Percentiles rank a stretch among this genome's conserved stretches.
Conservation (phyloP, 108 stramenopile genomes). For the Discostella pseudostelligera region DNA sequence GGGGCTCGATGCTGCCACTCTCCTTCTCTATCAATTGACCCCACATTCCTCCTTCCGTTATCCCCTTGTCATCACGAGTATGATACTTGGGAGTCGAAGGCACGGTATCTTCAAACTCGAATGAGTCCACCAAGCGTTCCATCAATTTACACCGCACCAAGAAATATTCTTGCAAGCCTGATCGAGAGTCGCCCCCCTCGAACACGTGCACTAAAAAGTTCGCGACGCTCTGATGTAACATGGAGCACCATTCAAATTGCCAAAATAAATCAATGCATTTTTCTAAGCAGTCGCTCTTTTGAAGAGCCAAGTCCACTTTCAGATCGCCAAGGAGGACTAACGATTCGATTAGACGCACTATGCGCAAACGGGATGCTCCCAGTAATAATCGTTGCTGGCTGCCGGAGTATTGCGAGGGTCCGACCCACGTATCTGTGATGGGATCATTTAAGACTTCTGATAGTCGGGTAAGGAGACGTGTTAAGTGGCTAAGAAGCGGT, state of each 20-base stretch:
- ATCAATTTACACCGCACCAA: conserved; percentile 74
- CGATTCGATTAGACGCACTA: conserved; percentile 80
- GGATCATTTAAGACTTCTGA: conserved; percentile 50
- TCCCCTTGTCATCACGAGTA: neutral
- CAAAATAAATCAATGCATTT: conserved; percentile 91
- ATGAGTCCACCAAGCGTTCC: conserved; percentile 86
- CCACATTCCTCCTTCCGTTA: neutral
- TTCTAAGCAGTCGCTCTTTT: conserved; percentile 69
- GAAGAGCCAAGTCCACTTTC: conserved; percentile 61
- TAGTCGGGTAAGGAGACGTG: conserved; percentile 48
- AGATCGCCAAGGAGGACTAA: conserved; percentile 77
- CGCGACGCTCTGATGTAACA: conserved; percentile 94
- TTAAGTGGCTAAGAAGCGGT: conserved; percentile 54
- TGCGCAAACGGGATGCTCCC: conserved; percentile 77
- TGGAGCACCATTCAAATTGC: conserved; percentile 91
- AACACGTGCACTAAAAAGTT: conserved; percentile 90
- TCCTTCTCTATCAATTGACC: conserved; percentile 8
- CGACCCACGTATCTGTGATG: conserved; percentile 57
- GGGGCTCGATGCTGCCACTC: neutral
- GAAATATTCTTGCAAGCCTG: conserved; percentile 85
- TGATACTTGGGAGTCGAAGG: neutral
- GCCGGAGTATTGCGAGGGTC: conserved; percentile 62
- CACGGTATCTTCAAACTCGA: conserved; percentile 15
- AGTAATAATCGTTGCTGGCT: conserved; percentile 58
- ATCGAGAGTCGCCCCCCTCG: conserved; percentile 73